These are phyloP conservation scores for Globisporangium perplexum DNA, from an alignment of 352 stramenopile genomes.

Conservation along the genomic window DNA sequence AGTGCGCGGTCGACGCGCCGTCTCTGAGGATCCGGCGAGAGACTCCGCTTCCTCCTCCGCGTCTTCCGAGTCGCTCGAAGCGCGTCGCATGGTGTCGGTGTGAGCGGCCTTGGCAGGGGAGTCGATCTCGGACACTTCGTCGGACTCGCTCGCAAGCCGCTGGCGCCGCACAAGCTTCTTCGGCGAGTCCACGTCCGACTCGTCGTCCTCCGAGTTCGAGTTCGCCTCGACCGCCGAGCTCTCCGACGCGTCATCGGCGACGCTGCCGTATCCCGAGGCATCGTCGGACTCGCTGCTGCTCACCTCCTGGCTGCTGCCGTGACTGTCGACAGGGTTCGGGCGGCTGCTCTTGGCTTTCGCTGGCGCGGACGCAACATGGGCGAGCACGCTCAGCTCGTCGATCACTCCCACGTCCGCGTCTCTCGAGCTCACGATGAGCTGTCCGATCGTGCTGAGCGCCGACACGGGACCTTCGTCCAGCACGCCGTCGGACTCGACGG, in stretches of 20 bases:
- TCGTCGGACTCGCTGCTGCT: not conserved
- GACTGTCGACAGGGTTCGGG: not conserved
- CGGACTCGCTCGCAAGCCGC: not conserved
- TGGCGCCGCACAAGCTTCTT: not conserved
- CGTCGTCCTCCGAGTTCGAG: constrained; percentile 1
- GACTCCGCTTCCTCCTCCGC: not conserved
- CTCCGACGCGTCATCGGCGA: constrained; percentile 2
- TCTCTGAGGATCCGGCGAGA: not conserved
- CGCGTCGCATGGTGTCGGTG: too few species aligned
- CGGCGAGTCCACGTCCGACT: not conserved
- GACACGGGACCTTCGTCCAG: constrained; percentile 5
- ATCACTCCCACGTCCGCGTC: constrained; percentile 1
- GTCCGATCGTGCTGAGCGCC: constrained; percentile 10
- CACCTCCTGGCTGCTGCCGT: constrained; percentile 1
- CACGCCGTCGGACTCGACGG: constrained; percentile 8
- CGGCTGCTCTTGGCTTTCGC: not conserved
- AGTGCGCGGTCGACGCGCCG: not conserved
- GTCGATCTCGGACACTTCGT: not conserved
- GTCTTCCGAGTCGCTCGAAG: not conserved
- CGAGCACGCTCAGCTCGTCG: constrained; percentile 3
- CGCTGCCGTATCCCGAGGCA: constrained; percentile 8
- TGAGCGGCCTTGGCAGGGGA: not conserved
- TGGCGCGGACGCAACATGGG: not conserved
- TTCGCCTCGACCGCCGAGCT: not conserved
- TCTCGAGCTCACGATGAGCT: constrained; percentile 2